These are phyloP conservation scores for Lachnellula hyalina DNA, from an alignment of 2,329 filamentous ascomycete genomes.

Conservation along the genomic window DNA sequence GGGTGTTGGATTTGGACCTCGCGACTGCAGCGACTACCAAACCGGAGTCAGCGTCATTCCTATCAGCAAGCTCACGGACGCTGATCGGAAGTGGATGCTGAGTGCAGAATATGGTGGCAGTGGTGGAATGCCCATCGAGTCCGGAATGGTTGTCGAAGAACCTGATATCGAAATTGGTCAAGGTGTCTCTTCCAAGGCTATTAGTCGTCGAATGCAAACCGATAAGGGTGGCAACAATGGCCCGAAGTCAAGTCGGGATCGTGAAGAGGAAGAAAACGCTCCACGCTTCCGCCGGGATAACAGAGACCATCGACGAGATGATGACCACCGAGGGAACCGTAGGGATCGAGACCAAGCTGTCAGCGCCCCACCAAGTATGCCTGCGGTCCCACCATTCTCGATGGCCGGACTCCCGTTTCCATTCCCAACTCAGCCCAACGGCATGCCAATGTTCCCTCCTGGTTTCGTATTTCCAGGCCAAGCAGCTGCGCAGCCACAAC, in stretches of 20 bases:
- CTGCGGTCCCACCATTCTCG: slow-evolving; percentile 15
- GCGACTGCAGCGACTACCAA: slow-evolving; percentile 94
- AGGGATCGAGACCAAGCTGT: slow-evolving; percentile 6
- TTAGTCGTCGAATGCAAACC: slow-evolving; percentile 64
- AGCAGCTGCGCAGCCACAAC: slow-evolving; percentile 23
- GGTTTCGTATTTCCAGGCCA: slow-evolving; percentile 37
- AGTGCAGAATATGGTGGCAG: slow-evolving; percentile 91
- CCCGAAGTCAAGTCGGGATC: slow-evolving; percentile 47
- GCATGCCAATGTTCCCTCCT: slow-evolving; percentile 43
- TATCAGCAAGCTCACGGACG: slow-evolving; percentile 86
- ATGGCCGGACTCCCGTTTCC: slow-evolving; percentile 31
- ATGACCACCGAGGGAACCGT: slow-evolving; percentile 10
- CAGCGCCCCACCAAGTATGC: slow-evolving; percentile 15
- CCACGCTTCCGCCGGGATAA: slow-evolving; percentile 19
- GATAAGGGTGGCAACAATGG: slow-evolving; percentile 61
- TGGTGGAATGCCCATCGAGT: slow-evolving; percentile 73
- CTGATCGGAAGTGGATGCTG: slow-evolving; percentile 95
- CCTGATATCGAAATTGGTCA: slow-evolving; percentile 98
- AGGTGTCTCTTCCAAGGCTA: slow-evolving; percentile 90
- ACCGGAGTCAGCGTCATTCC: slow-evolving; percentile 91
- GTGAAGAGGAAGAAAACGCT: slow-evolving; percentile 27
- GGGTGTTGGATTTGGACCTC: slow-evolving; percentile 95
- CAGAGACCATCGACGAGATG: slow-evolving; percentile 13
- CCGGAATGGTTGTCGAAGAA: slow-evolving; percentile 87
- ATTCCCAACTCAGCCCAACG: slow-evolving; percentile 40